Evolutionary conservation across 345 rosid genomes (phyloP).

Genomic region (Hibiscus mutabilis): DNA sequence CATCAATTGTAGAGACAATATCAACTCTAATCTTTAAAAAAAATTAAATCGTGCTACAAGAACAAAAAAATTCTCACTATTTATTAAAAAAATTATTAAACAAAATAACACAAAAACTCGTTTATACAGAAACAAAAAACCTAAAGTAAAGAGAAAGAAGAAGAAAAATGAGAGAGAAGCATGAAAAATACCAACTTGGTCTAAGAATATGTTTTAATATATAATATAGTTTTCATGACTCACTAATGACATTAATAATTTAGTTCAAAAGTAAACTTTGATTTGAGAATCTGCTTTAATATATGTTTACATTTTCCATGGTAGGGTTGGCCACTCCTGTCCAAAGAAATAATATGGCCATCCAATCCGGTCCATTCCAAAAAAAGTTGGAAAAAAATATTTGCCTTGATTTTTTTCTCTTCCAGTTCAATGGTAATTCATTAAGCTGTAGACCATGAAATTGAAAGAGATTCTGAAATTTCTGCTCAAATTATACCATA

Average conservation of each 20-base stretch:
- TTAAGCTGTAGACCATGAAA: background rate
- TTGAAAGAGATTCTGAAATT: background rate
- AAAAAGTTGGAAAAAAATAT: background rate
- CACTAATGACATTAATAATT: background rate
- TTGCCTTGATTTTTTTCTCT: background rate
- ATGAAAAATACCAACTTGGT: no score
- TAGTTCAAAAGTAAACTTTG: constrained; percentile 11
- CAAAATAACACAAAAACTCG: no score
- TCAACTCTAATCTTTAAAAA: no score
- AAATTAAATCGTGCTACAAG: no score
- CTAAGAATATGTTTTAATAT: no score
- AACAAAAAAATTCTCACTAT: no score
- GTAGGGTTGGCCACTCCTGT: constrained; percentile 13
- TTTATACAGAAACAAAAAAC: no score
- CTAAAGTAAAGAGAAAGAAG: no score
- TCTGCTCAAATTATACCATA: background rate
- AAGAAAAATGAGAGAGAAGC: no score
- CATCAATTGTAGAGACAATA: no score
- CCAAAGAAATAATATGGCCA: constrained; percentile 9
- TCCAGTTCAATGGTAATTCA: background rate
- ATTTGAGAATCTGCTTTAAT: constrained; percentile 5
- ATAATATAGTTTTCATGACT: background rate
- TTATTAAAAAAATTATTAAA: no score
- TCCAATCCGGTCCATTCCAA: background rate
- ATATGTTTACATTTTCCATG: constrained; percentile 1